Percentiles rank a stretch among this genome's conserved stretches.
These are phyloP conservation scores for Schizophyllum commune DNA, from an alignment of 1,284 basidiomycete species.

Conservation along the genomic window DNA sequence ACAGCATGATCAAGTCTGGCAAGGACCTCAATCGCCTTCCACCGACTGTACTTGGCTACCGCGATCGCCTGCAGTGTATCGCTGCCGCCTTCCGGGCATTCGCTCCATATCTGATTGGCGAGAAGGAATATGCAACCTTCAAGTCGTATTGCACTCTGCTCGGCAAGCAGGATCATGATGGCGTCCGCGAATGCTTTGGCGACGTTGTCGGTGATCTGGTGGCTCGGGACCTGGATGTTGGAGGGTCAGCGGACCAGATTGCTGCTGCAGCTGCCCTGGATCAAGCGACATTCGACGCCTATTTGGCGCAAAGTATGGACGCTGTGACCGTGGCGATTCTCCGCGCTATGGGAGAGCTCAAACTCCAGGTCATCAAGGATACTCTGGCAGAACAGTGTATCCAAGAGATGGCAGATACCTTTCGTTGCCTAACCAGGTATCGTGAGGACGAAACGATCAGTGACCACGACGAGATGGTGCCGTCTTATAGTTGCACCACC, in stretches of 20 bases:
- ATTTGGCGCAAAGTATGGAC: conserved; percentile 28
- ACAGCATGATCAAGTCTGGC: conserved; percentile 44
- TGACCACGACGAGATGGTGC: neutral
- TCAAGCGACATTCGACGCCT: neutral
- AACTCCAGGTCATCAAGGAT: conserved; percentile 13
- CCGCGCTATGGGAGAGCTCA: conserved; percentile 54
- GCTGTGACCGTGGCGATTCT: conserved; percentile 50
- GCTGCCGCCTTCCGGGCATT: conserved; percentile 55
- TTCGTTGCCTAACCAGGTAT: neutral
- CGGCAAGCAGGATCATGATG: conserved; percentile 43
- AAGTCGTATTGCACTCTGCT: conserved; percentile 57
- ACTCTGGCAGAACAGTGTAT: too few relatives aligned
- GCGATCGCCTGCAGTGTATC: conserved; percentile 51
- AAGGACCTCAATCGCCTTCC: conserved; percentile 52
- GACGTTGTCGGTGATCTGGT: conserved; percentile 63
- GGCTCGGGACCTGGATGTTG: conserved; percentile 35
- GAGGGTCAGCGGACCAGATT: conserved; percentile 4
- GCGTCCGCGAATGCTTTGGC: conserved; percentile 59
- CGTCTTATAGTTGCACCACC: neutral
- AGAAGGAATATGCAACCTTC: conserved; percentile 43
- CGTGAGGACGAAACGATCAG: neutral
- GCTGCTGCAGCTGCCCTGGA: neutral
- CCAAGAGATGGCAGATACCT: neutral
- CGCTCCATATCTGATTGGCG: conserved; percentile 31
- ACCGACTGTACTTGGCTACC: conserved; percentile 65